phyloP scores from a whole-genome alignment of 164 flowering plant species.

The Vitis vinifera region DNA sequence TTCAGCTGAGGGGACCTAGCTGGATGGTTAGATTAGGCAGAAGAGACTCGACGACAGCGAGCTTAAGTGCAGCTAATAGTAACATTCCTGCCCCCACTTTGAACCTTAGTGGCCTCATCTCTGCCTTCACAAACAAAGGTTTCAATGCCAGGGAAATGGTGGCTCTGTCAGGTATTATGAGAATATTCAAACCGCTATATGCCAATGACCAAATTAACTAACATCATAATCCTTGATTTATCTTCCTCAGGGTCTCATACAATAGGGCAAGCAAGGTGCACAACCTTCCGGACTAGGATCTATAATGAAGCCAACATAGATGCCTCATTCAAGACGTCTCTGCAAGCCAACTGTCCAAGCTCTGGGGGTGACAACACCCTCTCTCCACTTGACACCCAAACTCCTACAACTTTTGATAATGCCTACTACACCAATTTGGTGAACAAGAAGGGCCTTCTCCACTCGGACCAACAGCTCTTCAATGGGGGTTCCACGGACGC shows the following conservation, averaged over 20 bases:
- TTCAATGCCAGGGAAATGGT: constrained; percentile 24
- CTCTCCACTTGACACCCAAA: constrained; percentile 30
- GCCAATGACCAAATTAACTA: too few species aligned
- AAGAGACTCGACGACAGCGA: constrained; percentile 43
- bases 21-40: constrained; percentile 40
- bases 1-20: constrained; percentile 37
- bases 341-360: constrained; percentile 26
- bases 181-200: too few species aligned
- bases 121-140: constrained; percentile 21
- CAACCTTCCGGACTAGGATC: constrained; percentile 24
- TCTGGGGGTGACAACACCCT: constrained; percentile 35
- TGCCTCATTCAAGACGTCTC: constrained; percentile 19
- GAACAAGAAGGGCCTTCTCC: constrained; percentile 27
- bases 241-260: constrained; percentile 39
- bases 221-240: too few species aligned
- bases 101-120: constrained; percentile 25
- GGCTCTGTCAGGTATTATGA: constrained; percentile 22
- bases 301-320: constrained; percentile 45
- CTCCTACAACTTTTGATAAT: constrained; percentile 31
- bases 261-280: constrained; percentile 51
- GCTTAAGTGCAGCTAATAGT: constrained; percentile 18
- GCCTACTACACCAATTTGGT: constrained; percentile 29
- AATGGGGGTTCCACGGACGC: constrained; percentile 28
- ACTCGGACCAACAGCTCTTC: constrained; percentile 41
- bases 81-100: constrained; percentile 28